A percentile compares a stretch with the other conserved stretches of the same genome.
phyloP scores from a whole-genome alignment of 441 rosid species.

The Kokia cookei region DNA sequence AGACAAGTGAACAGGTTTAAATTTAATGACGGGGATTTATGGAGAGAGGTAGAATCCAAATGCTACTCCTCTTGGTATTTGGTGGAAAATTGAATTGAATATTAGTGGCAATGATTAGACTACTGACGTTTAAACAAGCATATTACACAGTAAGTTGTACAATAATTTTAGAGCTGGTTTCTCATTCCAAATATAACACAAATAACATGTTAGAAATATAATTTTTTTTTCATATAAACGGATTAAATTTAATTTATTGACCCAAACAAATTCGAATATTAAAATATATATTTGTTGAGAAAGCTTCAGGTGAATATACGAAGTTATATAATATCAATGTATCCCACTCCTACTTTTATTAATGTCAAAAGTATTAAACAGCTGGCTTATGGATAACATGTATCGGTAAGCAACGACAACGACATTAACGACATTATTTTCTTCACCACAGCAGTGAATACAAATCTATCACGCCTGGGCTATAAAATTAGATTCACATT shows the following conservation, averaged over 20 bases:
- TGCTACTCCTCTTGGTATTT: not conserved
- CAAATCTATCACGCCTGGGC: not conserved
- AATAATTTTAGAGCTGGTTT: not conserved
- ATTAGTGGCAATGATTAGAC: not conserved
- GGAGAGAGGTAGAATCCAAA: not conserved
- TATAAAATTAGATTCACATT: not conserved
- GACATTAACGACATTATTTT: not conserved
- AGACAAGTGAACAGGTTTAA: not conserved
- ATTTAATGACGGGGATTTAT: not conserved
- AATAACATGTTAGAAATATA: too few relatives aligned
- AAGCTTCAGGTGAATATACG: too few relatives aligned
- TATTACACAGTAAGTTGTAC: not conserved
- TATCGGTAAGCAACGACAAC: not conserved
- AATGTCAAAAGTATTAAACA: not conserved
- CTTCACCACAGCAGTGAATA: too few relatives aligned
- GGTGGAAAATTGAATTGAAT: not conserved
- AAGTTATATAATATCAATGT: too few relatives aligned
- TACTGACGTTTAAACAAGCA: not conserved
- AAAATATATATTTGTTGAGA: too few relatives aligned
- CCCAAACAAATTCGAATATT: too few relatives aligned
- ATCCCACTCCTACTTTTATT: not conserved
- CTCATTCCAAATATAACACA: not conserved
- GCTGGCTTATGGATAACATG: not conserved
- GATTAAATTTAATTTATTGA: too few relatives aligned
- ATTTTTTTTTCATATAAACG: too few relatives aligned